Base-by-base conservation (phyloP, 2,329 filamentous ascomycete species). In the Talaromyces atroroseus region DNA sequence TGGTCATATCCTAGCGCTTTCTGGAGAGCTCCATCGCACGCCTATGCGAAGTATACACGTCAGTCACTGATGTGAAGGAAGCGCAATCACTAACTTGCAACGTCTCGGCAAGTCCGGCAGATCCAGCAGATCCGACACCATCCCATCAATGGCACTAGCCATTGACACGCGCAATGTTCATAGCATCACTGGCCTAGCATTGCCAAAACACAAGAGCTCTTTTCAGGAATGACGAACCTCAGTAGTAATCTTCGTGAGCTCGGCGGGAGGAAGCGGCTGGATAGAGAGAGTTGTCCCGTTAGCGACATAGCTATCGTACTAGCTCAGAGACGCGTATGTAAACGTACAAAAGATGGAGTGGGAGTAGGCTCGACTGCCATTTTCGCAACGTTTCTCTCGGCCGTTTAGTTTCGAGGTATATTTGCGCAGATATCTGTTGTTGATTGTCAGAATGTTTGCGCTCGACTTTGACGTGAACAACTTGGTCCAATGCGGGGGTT, bases 1-100 rank as follows among this genome's bases (percentile, higher is more conserved):
- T 97, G 94, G 63, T 95, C 88, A 78, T 99, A 99, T 75, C 82
- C 86, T 60, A 90, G 85, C 59, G 85, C 85, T 61, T 76, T 81
- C 60, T 85, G 84, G 66, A 97, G 83, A 58, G 90, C 88, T 64
- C 80, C 81, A 68, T 89, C 85, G 80, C 92, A 96, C 64, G 90
- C 92, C 91, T 96, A 61, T 48, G 18, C 14, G 24, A 29, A 11
- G 21, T 6, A 11, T 23, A 44, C 18, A 56, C 10, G 14, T 58
- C 52, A 54, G 56, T 36, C 18, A 20, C 24, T 23, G 21, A 26
- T 16, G 32, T 16, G 32, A 29, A 32, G 11, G 16, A 36, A 6
- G 32, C 23, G 16, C 29, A 29, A 6, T 21, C 23, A 29, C 26
- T 44, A 21, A 52, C 36, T 52, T 34, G 38, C 34, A 32, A 44